These are phyloP conservation scores for Serendipita sp. DNA, from an alignment of 768 basidiomycete genomes.

Conservation along the genomic window DNA sequence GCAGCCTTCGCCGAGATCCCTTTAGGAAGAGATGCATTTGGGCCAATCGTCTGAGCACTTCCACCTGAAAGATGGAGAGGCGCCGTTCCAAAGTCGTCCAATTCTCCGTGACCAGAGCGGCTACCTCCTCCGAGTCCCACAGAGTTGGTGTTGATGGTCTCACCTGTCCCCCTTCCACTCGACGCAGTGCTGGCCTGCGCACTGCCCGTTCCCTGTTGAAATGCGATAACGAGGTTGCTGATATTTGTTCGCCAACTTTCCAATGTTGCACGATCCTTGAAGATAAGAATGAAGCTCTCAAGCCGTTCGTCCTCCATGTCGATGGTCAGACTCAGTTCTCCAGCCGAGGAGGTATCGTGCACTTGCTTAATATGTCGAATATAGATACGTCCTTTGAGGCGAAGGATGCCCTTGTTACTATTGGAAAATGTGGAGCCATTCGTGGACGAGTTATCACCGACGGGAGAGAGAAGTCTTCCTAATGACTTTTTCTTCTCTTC, in stretches of 20 bases:
- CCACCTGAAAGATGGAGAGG: slow-evolving; percentile 16
- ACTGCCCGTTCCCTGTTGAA: slow-evolving; percentile 31
- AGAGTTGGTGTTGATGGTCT: neutral
- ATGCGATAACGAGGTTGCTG: slow-evolving; percentile 55
- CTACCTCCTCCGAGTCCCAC: slow-evolving; percentile 10
- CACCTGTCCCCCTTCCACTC: neutral
- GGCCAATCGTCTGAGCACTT: slow-evolving; percentile 31
- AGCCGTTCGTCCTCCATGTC: slow-evolving; percentile 92
- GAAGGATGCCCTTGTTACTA: slow-evolving; percentile 51
- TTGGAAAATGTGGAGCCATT: slow-evolving; percentile 32
- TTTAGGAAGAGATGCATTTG: slow-evolving; percentile 25
- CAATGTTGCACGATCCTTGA: slow-evolving; percentile 76
- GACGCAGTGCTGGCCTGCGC: neutral
- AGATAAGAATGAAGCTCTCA: slow-evolving; percentile 91
- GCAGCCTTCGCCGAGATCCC: slow-evolving; percentile 10
- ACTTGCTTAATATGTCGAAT: slow-evolving; percentile 88
- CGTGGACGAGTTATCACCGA: slow-evolving; percentile 30
- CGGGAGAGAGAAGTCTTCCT: slow-evolving; percentile 49
- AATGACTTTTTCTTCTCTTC: slow-evolving; percentile 86
- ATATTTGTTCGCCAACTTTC: slow-evolving; percentile 83
- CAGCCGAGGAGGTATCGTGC: slow-evolving; percentile 56
- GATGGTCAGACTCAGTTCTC: slow-evolving; percentile 88
- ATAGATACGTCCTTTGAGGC: slow-evolving; percentile 90
- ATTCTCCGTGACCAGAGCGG: slow-evolving; percentile 23
- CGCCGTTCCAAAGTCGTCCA: slow-evolving; percentile 56